These are phyloP conservation scores for Moelleriella libera DNA, from an alignment of 2,329 filamentous ascomycete genomes.

Conservation along the genomic window DNA sequence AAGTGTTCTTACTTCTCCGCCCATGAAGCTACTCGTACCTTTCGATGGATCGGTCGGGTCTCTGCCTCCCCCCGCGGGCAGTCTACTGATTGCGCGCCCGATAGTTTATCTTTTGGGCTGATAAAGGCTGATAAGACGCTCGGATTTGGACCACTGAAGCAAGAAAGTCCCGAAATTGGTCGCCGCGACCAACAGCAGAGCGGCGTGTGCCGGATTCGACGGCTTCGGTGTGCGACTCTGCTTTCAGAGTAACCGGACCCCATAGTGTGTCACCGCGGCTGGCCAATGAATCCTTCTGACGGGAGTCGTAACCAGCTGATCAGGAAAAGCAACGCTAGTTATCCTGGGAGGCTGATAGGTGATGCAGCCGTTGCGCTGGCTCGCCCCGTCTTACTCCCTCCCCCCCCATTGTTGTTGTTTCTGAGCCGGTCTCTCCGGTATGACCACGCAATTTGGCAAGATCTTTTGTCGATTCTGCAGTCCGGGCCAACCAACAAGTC, in stretches of 20 bases:
- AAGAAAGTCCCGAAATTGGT: not conserved
- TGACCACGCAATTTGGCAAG: not conserved
- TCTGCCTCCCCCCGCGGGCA: too few species aligned
- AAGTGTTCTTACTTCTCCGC: too few species aligned
- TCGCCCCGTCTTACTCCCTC: too few species aligned
- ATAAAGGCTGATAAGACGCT: not conserved
- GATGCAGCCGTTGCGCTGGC: not conserved
- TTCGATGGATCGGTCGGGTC: too few species aligned
- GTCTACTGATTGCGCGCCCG: not conserved
- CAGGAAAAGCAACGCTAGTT: not conserved
- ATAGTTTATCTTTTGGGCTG: not conserved
- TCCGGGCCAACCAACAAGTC: not conserved
- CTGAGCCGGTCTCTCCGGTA: not conserved
- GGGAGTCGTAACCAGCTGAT: not conserved
- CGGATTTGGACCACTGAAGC: not conserved
- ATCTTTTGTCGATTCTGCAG: not conserved
- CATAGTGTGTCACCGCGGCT: not conserved
- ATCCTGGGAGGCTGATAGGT: not conserved
- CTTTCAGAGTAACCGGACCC: not conserved
- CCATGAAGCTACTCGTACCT: too few species aligned
- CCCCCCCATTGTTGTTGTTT: not conserved
- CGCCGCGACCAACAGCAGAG: too few species aligned
- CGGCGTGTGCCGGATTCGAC: not conserved
- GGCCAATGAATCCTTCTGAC: not conserved
- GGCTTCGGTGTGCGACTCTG: not conserved